These are phyloP conservation scores for Boletellus emodensis DNA, from an alignment of 768 basidiomycete species.

Conservation along the genomic window DNA sequence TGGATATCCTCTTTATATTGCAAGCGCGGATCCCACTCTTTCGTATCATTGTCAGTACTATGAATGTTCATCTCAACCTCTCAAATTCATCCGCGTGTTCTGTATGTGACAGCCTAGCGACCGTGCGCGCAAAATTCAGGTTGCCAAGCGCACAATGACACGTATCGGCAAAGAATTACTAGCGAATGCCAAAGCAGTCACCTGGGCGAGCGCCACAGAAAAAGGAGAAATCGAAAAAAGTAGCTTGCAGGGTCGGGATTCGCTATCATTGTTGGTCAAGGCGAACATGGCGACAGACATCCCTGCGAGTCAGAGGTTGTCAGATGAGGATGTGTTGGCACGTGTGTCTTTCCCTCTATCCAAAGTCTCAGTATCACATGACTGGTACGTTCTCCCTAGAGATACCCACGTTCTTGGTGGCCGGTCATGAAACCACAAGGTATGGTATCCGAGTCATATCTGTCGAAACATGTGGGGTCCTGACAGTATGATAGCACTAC, in stretches of 20 bases:
- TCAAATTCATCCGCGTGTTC: no score
- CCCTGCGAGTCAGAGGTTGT: constrained; percentile 49
- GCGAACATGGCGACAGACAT: constrained; percentile 38
- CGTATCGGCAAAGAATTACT: background rate
- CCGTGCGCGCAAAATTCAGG: background rate
- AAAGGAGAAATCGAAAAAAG: constrained; percentile 33
- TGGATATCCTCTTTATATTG: background rate
- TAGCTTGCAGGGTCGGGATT: constrained; percentile 40
- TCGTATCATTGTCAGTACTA: background rate
- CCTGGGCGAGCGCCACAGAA: constrained; percentile 20
- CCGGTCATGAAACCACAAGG: background rate
- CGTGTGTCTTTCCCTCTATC: constrained; percentile 35
- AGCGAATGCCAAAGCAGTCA: constrained; percentile 7
- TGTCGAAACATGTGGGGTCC: no score
- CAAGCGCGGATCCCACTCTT: background rate
- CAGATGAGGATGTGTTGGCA: constrained; percentile 58
- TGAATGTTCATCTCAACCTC: no score
- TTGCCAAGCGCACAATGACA: background rate
- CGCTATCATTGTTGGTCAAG: constrained; percentile 48
- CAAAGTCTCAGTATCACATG: background rate
- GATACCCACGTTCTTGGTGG: background rate
- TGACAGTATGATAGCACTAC: background rate
- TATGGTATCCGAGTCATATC: background rate
- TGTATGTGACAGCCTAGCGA: background rate
- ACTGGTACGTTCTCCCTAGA: background rate